Percentiles rank a stretch among this genome's conserved stretches.
phyloP scores from a whole-genome alignment of 129 eudicot species.

The Chrysanthemum makinoi region DNA sequence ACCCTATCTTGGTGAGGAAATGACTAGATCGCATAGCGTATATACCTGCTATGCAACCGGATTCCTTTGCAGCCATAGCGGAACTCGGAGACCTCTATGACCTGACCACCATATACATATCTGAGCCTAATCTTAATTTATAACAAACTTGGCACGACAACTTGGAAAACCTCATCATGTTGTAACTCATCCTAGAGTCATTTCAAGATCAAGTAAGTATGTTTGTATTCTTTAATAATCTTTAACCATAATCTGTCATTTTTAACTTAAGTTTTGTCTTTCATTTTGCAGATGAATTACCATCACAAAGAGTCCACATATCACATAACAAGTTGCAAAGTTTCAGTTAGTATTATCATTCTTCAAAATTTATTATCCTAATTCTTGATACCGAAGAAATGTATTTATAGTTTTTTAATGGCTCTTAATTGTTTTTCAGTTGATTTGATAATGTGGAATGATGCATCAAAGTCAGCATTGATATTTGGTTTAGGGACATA shows the following conservation, averaged over 20 bases:
- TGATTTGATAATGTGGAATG: constrained; percentile 90
- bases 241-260: neutral
- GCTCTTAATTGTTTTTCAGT: constrained; percentile 40
- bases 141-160: too few relatives aligned
- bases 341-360: constrained; percentile 46
- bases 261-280: constrained; percentile 13
- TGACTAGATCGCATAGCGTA: too few relatives aligned
- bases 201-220: too few relatives aligned
- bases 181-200: too few relatives aligned
- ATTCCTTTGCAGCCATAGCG: too few relatives aligned
- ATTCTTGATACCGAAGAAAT: constrained; percentile 14
- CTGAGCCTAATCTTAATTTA: too few relatives aligned
- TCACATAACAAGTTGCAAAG: constrained; percentile 56
- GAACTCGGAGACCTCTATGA: too few relatives aligned
- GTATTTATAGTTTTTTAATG: neutral
- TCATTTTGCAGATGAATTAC: constrained; percentile 31
- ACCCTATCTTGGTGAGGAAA: too few relatives aligned
- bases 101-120: too few relatives aligned
- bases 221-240: neutral
- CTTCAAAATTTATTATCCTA: neutral
- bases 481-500: constrained; percentile 77
- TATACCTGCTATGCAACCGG: too few relatives aligned
- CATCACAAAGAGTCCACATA: constrained; percentile 41
- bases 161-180: too few relatives aligned
- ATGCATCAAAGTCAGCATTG: constrained; percentile 78